phyloP scores from a whole-genome alignment of 1,284 basidiomycete species.

The Malassezia globosa region DNA sequence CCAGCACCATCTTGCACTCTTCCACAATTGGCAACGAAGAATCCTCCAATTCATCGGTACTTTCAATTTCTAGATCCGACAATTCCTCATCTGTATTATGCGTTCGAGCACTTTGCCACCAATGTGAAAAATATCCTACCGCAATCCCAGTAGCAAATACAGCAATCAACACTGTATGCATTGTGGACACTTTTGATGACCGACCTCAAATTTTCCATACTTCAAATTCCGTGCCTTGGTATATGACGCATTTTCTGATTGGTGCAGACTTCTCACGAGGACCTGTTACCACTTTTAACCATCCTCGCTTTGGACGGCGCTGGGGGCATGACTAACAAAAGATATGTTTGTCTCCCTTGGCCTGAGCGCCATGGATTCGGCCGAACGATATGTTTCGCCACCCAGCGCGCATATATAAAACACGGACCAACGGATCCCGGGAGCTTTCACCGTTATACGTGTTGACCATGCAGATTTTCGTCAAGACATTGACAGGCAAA shows the following conservation, averaged over 20 bases:
- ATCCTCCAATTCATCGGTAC: background rate
- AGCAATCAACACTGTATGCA: background rate
- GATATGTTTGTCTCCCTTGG: no score
- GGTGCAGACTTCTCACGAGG: no score
- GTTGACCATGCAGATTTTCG: slow-evolving; percentile 46
- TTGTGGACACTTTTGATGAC: no score
- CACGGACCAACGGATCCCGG: background rate
- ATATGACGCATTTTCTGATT: no score
- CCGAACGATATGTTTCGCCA: background rate
- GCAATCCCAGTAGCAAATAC: background rate
- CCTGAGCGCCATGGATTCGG: no score
- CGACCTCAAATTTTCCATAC: no score
- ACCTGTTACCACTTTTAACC: no score
- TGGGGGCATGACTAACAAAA: no score
- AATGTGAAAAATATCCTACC: background rate
- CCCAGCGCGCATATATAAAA: background rate
- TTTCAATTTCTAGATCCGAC: background rate
- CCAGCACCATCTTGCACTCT: slow-evolving; percentile 43
- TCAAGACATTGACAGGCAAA: slow-evolving; percentile 80
- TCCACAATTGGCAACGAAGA: slow-evolving; percentile 9
- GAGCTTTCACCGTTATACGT: background rate
- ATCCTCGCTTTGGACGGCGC: no score
- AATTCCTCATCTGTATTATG: background rate
- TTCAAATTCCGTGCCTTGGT: no score
- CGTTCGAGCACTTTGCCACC: background rate